phyloP scores from a whole-genome alignment of 106 monocot genomes.

The Ottelia alismoides region DNA sequence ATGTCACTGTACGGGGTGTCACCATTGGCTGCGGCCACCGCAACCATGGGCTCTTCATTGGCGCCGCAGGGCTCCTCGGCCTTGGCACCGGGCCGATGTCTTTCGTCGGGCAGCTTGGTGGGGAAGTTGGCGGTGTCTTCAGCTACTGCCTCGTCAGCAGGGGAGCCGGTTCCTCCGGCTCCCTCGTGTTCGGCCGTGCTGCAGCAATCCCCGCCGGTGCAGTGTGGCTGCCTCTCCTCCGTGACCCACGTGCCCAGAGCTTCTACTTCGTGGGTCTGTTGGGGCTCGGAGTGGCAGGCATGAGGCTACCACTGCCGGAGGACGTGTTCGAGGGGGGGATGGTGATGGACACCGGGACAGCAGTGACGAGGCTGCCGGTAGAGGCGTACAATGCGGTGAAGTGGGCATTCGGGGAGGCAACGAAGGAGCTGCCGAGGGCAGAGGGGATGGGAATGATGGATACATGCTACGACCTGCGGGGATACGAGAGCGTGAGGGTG shows the following conservation, averaged over 20 bases:
- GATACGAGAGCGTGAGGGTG: constrained; percentile 53
- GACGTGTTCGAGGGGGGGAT: constrained; percentile 42
- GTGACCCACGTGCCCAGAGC: constrained; percentile 47
- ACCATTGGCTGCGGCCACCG: constrained; percentile 85
- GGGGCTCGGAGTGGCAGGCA: constrained; percentile 54
- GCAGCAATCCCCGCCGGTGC: constrained; percentile 53
- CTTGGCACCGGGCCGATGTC: constrained; percentile 71
- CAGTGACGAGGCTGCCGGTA: constrained; percentile 47
- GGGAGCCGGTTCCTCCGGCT: constrained; percentile 20
- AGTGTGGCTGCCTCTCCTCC: constrained; percentile 64
- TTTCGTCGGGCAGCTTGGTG: constrained; percentile 65
- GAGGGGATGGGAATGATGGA: constrained; percentile 64
- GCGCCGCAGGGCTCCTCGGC: constrained; percentile 58
- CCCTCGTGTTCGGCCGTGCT: constrained; percentile 45
- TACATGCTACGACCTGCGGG: constrained; percentile 52
- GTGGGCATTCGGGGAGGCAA: constrained; percentile 23
- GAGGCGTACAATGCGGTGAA: constrained; percentile 39
- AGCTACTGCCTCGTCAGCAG: constrained; percentile 66
- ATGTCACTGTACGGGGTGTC: constrained; percentile 25
- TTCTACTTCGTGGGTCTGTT: constrained; percentile 69
- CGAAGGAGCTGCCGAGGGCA: constrained; percentile 34
- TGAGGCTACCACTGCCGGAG: constrained; percentile 21
- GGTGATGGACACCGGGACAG: constrained; percentile 71
- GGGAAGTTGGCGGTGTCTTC: constrained; percentile 53
- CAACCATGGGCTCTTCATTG: constrained; percentile 60